Evolutionary conservation across 306 rosid species (phyloP), one percentile per base, ranked within the genome.

Genomic region (Purshia tridentata): DNA sequence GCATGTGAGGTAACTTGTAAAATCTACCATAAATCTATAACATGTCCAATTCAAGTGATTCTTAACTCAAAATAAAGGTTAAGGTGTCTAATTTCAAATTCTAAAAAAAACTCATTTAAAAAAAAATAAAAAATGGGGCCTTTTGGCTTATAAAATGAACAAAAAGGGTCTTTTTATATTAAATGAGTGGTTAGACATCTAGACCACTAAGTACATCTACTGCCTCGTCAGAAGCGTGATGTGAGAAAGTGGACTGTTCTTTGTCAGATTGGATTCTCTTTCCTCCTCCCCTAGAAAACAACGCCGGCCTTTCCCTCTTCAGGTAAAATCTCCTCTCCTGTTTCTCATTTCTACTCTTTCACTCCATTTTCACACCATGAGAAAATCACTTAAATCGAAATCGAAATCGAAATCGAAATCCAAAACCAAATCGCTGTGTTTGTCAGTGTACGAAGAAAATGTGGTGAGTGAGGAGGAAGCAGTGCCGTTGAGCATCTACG

Each of bases 401-500:
- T 49, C 79, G 18, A 35, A 57, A 46, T 57, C 69, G 53, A 15
- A 69, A 55, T 12, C 52, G 3, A 9, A 19, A 9, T 14, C 76
- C 20, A 16, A 45, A 45, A 18, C 72, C 55, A 16, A 41, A 6
- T 57, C 79, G 39, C 42, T 11, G 12, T 67, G 6, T 20, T 64
- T 42, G 51, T 48, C 35, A 29, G 35, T 29, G 35, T 29, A 29
- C 1, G 35, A 29, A 23, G 57, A 62, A 44, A 67, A 68, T 76
- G 66, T 42, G 44, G 66, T 2, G 8, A 7, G 42, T 12, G 23
- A 19, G 20, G n/a, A 65, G 35, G 23, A 51, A 22, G 66, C 69
- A 3, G 5, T n/a, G 49, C 76, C 86, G 4, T 35, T 78, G 49
- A 64, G 22, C n/a, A 11, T 66, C 19, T 6, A 12, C 46, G 8